These are phyloP conservation scores for Cutaneotrichosporon spelunceum DNA, from an alignment of 1,284 basidiomycete species.

Conservation along the genomic window DNA sequence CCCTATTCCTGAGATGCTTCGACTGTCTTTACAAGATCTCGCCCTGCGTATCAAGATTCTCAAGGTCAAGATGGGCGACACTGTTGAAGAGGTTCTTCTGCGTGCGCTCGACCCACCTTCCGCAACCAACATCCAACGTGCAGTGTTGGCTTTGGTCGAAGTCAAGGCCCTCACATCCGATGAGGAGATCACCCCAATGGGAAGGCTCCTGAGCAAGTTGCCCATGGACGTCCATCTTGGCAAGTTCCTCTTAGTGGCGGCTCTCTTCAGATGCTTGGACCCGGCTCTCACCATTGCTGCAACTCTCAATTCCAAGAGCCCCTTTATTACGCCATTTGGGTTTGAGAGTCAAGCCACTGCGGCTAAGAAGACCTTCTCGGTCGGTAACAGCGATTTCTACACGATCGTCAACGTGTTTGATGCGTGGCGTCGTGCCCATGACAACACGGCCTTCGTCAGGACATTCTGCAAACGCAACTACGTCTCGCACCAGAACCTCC, in stretches of 20 bases:
- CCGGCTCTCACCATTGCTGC: slow-evolving; percentile 95
- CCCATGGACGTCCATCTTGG: slow-evolving; percentile 92
- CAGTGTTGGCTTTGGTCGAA: slow-evolving; percentile 86
- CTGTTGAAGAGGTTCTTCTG: slow-evolving; percentile 86
- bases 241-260: slow-evolving; percentile 85
- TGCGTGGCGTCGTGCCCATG: slow-evolving; percentile 78
- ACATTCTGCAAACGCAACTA: slow-evolving; percentile 81
- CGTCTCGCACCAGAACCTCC: slow-evolving; percentile 86
- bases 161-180: slow-evolving; percentile 71
- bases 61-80: slow-evolving; percentile 78
- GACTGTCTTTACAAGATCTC: slow-evolving; percentile 89
- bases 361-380: slow-evolving; percentile 76
- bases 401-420: slow-evolving; percentile 89
- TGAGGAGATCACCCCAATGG: slow-evolving; percentile 95
- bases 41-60: slow-evolving; percentile 96
- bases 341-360: slow-evolving; percentile 80
- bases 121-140: slow-evolving; percentile 82
- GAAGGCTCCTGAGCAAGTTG: slow-evolving; percentile 81
- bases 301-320: slow-evolving; percentile 86
- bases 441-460: slow-evolving; percentile 60
- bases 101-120: slow-evolving; percentile 87
- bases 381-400: slow-evolving; percentile 91
- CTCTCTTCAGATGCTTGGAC: slow-evolving; percentile 85
- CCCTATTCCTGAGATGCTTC: slow-evolving; percentile 92
- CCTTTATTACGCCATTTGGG: slow-evolving; percentile 86